Conservation (phyloP, 495 filamentous ascomycete species). For the Penicillium mononematosum region DNA sequence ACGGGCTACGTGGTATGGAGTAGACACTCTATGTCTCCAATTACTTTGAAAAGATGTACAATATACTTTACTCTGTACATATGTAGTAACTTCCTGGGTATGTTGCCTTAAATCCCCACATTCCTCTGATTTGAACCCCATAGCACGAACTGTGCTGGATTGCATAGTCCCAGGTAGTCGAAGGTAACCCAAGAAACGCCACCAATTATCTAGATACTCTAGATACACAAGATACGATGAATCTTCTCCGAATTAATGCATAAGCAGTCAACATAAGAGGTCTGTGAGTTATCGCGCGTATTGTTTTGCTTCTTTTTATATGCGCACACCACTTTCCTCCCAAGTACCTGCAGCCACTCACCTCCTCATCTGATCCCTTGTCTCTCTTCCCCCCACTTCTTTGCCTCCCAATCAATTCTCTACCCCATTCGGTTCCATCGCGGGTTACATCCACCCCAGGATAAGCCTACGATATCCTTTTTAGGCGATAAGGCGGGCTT, state of each 20-base stretch:
- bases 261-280: not conserved
- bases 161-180: not conserved
- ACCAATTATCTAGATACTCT: not conserved
- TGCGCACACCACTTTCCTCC: not conserved
- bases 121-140: not conserved
- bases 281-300: not conserved
- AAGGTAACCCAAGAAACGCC: conserved; percentile 21
- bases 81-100: not conserved
- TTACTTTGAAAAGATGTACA: no score
- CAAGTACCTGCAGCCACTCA: not conserved
- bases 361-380: not conserved
- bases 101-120: no score
- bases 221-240: not conserved
- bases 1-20: not conserved
- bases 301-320: conserved; percentile 1
- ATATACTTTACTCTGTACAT: not conserved
- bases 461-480: conserved; percentile 12
- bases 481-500: conserved; percentile 21
- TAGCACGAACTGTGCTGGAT: not conserved
- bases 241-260: not conserved
- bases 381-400: conserved; percentile 6
- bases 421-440: not conserved
- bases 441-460: conserved; percentile 18
- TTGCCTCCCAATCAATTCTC: conserved; percentile 4
- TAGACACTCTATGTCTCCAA: no score